Conservation (phyloP, 345 rosid genomes). For the Eucalyptus pauciflora region DNA sequence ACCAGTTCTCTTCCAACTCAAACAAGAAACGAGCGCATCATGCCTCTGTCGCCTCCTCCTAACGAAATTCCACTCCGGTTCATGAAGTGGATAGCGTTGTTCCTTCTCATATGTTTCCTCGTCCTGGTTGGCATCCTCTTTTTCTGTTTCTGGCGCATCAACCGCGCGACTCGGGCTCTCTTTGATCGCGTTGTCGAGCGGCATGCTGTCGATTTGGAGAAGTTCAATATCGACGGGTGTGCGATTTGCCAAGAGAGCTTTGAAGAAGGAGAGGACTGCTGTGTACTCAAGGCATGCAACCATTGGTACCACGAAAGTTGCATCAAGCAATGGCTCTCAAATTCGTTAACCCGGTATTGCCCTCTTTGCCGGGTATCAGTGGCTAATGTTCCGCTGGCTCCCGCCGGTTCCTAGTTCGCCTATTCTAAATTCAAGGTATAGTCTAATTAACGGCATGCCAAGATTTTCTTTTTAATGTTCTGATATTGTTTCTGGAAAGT, state of each 20-base stretch:
- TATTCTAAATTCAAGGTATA: neutral
- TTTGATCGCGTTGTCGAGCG: neutral
- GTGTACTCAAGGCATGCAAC: neutral
- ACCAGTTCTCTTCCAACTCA: neutral
- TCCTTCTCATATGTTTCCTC: neutral
- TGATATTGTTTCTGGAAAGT: no score
- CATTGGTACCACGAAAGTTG: neutral
- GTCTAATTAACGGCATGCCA: neutral
- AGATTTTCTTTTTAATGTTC: neutral
- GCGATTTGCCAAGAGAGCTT: neutral
- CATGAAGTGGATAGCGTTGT: neutral
- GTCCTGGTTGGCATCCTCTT: neutral
- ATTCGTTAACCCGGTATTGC: neutral
- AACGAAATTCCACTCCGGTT: no score
- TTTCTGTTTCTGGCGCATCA: fast-evolving
- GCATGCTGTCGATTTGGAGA: neutral
- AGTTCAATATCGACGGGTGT: neutral
- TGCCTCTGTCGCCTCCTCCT: neutral
- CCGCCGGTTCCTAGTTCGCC: neutral
- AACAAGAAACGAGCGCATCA: neutral
- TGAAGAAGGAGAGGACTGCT: neutral
- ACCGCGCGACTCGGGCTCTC: neutral
- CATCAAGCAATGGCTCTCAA: neutral
- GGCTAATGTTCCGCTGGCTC: no score
- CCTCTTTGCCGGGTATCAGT: neutral